phyloP scores from a whole-genome alignment of 1,139 yeast species.

The Taphrina pruni region DNA sequence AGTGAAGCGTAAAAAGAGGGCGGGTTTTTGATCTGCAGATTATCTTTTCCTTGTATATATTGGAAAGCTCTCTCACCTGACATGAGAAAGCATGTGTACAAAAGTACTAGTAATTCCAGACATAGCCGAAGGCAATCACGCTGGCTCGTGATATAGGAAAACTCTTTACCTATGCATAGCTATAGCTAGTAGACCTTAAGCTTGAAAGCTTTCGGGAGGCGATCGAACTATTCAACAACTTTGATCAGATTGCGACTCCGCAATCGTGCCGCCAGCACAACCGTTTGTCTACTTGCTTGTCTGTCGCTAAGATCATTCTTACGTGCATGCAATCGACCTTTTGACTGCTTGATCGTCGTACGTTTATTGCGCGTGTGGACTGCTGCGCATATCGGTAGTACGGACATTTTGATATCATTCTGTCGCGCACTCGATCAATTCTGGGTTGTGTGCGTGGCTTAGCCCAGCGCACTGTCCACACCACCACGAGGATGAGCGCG shows the following conservation, averaged over 20 bases:
- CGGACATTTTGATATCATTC: not conserved
- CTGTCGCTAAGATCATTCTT: no score
- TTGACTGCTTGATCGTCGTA: no score
- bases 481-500: not conserved
- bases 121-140: not conserved
- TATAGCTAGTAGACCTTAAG: not conserved
- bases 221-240: not conserved
- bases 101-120: no score
- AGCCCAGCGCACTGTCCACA: conserved; percentile 10
- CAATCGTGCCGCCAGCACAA: conserved; percentile 2
- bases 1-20: conserved; percentile 17
- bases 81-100: no score
- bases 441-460: conserved; percentile 1
- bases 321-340: no score
- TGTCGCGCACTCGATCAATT: not conserved
- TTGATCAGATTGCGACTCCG: conserved; percentile 6
- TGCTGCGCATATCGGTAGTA: no score
- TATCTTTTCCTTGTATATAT: not conserved
- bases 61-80: not conserved
- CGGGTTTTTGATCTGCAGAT: conserved; percentile 6
- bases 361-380: no score
- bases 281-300: no score
- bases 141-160: not conserved
- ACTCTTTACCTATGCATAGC: not conserved
- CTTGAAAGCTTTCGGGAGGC: not conserved